Percentiles rank a stretch among this genome's conserved stretches.
phyloP scores from a whole-genome alignment of 2,329 filamentous ascomycete species.

The Westerdykella aurantiaca region DNA sequence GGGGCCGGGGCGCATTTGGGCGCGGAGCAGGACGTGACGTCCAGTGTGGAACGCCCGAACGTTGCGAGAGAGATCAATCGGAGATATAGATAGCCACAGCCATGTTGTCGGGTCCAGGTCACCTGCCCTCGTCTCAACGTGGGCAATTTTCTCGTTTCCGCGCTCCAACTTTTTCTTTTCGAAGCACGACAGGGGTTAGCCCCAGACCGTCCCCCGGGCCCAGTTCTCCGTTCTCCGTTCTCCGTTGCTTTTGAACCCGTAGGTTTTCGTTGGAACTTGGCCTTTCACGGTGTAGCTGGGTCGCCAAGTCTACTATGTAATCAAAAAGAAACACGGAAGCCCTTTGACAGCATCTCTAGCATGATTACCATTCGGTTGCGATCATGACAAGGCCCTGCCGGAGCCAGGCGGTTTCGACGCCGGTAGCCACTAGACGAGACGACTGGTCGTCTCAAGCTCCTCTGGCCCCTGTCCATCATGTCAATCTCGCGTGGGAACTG shows the following conservation, averaged over 20 bases:
- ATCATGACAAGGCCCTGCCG: too few species aligned
- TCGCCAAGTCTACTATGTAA: too few species aligned
- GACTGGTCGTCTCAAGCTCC: conserved; percentile 31
- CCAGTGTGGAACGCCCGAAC: conserved; percentile 9
- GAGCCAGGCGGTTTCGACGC: conserved; percentile 7
- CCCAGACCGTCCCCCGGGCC: too few species aligned
- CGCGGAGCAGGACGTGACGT: conserved; percentile 7
- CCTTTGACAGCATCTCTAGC: too few species aligned
- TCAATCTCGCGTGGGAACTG: conserved; percentile 36
- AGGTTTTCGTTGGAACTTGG: too few species aligned
- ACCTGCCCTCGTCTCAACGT: conserved; percentile 8
- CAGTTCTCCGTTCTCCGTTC: too few species aligned
- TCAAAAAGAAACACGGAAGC: too few species aligned
- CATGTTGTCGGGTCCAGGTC: conserved; percentile 10
- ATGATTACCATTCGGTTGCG: too few species aligned
- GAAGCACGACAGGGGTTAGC: too few species aligned
- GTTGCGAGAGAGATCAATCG: conserved; percentile 1
- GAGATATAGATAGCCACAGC: conserved; percentile 8
- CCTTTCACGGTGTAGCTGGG: too few species aligned
- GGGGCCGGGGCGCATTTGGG: too few species aligned
- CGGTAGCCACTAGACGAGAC: conserved; percentile 31
- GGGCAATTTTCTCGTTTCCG: conserved; percentile 4
- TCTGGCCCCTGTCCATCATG: conserved; percentile 25
- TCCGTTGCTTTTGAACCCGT: too few species aligned
- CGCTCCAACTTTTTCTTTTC: neutral